Evolutionary conservation across 495 filamentous ascomycete species (phyloP).

Genomic region (Glutinoglossum americanum): DNA sequence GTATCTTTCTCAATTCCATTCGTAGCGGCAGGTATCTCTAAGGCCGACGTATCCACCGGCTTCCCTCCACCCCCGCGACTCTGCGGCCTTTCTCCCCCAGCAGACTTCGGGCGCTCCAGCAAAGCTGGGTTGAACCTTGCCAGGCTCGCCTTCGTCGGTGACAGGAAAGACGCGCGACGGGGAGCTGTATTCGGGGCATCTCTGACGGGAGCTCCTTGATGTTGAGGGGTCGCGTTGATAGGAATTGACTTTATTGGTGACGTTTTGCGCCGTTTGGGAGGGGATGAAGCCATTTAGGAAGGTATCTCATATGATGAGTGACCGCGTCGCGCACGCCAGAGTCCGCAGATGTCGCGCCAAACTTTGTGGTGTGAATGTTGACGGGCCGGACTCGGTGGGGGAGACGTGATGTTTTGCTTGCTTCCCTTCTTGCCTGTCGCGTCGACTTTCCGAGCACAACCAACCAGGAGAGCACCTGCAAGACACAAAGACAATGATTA

Average conservation of each 20-base stretch:
- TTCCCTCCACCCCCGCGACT: not conserved
- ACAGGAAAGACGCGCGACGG: constrained; percentile 36
- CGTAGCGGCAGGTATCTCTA: not conserved
- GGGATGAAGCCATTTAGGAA: not conserved
- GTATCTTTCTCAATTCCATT: not conserved
- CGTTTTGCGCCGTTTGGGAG: constrained; percentile 4
- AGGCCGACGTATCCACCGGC: not conserved
- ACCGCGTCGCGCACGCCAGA: not conserved
- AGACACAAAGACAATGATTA: no score
- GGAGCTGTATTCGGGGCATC: constrained; percentile 2
- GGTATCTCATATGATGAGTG: not conserved
- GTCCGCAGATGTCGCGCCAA: not conserved
- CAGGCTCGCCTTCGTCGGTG: constrained; percentile 41
- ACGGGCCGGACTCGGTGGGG: not conserved
- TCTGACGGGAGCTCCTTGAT: not conserved
- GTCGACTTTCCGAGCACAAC: not conserved
- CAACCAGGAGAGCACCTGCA: no score
- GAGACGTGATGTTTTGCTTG: not conserved
- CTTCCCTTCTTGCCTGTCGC: not conserved
- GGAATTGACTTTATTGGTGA: not conserved
- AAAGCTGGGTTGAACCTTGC: constrained; percentile 40
- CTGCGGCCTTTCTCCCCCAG: not conserved
- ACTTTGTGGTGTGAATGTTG: not conserved
- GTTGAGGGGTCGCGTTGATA: not conserved
- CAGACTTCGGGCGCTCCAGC: constrained; percentile 18